Conservation (phyloP, 495 filamentous ascomycete species). For the Aspergillus ostianus region DNA sequence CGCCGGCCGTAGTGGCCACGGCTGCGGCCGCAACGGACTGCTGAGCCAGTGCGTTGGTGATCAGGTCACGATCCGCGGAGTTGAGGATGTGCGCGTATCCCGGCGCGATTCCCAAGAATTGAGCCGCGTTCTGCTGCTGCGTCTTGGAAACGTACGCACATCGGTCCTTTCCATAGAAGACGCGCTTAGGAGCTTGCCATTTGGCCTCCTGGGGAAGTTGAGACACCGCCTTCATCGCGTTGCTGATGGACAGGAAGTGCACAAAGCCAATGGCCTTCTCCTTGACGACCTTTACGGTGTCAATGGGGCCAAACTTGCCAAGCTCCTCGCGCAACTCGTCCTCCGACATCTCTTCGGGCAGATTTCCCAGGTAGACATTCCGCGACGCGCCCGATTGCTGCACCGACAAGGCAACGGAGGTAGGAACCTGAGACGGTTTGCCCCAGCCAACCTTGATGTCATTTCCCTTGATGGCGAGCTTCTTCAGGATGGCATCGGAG, state of each 20-base stretch:
- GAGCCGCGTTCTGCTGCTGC: slow-evolving; percentile 97
- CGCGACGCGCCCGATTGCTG: slow-evolving; percentile 98
- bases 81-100: slow-evolving; percentile 96
- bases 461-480: slow-evolving; percentile 94
- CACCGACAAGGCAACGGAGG: slow-evolving; percentile 91
- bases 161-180: slow-evolving; percentile 97
- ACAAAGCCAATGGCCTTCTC: slow-evolving; percentile 99
- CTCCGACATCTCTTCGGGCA: slow-evolving; percentile 85
- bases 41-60: slow-evolving; percentile 92
- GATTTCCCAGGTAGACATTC: slow-evolving; percentile 95
- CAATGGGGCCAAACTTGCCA: slow-evolving; percentile 93
- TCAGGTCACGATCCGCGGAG: slow-evolving; percentile 90
- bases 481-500: slow-evolving; percentile 99
- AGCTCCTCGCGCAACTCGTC: slow-evolving; percentile 93
- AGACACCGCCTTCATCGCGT: slow-evolving; percentile 97
- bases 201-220: slow-evolving; percentile 94
- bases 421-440: slow-evolving; percentile 96
- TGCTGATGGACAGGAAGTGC: slow-evolving; percentile 95
- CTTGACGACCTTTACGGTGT: slow-evolving; percentile 95
- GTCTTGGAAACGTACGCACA: slow-evolving; percentile 99
- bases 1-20: slow-evolving; percentile 92
- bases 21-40: slow-evolving; percentile 96
- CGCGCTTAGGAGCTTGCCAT: slow-evolving; percentile 92
- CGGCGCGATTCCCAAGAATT: slow-evolving; percentile 97
- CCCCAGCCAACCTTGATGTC: slow-evolving; percentile 99